Evolutionary conservation across 2,329 filamentous ascomycete species (phyloP).

Genomic region (Mycogone perniciosa): DNA sequence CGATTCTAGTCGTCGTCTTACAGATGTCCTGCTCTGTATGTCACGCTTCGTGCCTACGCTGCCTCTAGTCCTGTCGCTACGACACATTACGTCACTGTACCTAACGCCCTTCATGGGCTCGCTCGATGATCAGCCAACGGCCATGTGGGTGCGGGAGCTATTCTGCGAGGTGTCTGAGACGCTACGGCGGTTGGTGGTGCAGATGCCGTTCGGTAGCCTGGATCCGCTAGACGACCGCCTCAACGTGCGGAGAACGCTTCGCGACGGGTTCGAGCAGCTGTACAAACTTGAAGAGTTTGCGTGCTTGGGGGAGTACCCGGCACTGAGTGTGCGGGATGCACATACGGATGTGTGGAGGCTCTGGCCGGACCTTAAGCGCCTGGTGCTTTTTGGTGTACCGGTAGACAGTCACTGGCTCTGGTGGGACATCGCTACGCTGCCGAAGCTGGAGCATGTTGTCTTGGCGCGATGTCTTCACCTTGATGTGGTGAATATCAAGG

Average conservation of each 20-base stretch:
- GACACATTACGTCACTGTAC: conserved; percentile 35
- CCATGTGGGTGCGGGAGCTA: conserved; percentile 35
- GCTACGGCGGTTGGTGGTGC: conserved; percentile 39
- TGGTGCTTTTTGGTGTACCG: conserved; percentile 38
- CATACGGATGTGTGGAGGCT: conserved; percentile 35
- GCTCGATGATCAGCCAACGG: conserved; percentile 35
- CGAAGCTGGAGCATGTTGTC: conserved; percentile 35
- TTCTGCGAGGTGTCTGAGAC: conserved; percentile 34
- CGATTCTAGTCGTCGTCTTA: conserved; percentile 32
- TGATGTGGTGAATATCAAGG: conserved; percentile 31
- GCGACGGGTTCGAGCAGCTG: conserved; percentile 39
- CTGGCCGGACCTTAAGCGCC: conserved; percentile 36
- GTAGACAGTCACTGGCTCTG: conserved; percentile 33
- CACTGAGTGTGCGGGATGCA: conserved; percentile 28
- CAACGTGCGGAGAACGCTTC: conserved; percentile 33
- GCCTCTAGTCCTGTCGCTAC: conserved; percentile 23
- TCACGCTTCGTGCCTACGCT: conserved; percentile 25
- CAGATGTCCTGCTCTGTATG: conserved; percentile 28
- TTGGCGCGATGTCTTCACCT: conserved; percentile 33
- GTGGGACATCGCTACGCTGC: conserved; percentile 31
- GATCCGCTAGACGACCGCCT: conserved; percentile 37
- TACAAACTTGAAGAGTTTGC: conserved; percentile 41
- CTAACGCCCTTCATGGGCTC: conserved; percentile 31
- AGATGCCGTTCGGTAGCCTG: conserved; percentile 41
- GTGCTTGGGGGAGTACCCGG: conserved; percentile 40